Conservation (phyloP, 441 rosid species). For the Lepidium campestre region DNA sequence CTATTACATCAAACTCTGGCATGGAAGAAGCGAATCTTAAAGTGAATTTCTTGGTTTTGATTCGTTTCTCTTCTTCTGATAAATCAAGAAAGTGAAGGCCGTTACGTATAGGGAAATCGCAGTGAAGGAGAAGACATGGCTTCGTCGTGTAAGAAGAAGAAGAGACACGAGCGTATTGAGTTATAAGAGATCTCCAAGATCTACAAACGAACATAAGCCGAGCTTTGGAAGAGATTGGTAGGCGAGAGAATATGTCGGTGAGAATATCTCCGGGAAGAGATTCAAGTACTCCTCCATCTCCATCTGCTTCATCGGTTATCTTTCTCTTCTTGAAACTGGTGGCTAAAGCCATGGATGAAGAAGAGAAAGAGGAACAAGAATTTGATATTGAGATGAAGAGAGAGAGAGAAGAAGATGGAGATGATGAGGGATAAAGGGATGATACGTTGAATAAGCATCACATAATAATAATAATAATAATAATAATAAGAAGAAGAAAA, state of each 20-base stretch:
- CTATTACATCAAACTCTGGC: constrained; percentile 76
- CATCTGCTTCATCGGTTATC: background rate
- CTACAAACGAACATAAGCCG: constrained; percentile 62
- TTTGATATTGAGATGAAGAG: constrained; percentile 16
- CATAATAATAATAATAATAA: constrained; percentile 27
- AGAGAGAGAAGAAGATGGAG: constrained; percentile 10
- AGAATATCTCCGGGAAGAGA: constrained; percentile 58
- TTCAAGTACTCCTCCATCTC: constrained; percentile 35
- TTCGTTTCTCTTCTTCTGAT: constrained; percentile 27
- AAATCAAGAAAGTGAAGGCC: constrained; percentile 62
- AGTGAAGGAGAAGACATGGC: constrained; percentile 77
- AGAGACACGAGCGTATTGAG: constrained; percentile 34
- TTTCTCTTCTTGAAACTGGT: constrained; percentile 25
- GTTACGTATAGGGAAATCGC: constrained; percentile 68
- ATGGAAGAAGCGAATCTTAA: constrained; percentile 44
- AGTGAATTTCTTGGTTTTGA: constrained; percentile 44
- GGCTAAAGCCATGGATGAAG: constrained; percentile 20
- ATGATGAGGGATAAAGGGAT: constrained; percentile 13
- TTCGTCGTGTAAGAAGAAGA: constrained; percentile 26
- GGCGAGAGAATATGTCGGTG: constrained; percentile 59
- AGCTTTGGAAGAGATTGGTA: constrained; percentile 67
- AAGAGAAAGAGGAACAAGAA: constrained; percentile 19
- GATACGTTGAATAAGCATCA: constrained; percentile 33
- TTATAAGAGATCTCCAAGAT: constrained; percentile 52
- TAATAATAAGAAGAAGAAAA: constrained; percentile 11